Evolutionary conservation across 371 early-diverging fungal genomes (phyloP), one percentile per base, ranked within the genome.

Genomic region (Rhizopus stolonifer): DNA sequence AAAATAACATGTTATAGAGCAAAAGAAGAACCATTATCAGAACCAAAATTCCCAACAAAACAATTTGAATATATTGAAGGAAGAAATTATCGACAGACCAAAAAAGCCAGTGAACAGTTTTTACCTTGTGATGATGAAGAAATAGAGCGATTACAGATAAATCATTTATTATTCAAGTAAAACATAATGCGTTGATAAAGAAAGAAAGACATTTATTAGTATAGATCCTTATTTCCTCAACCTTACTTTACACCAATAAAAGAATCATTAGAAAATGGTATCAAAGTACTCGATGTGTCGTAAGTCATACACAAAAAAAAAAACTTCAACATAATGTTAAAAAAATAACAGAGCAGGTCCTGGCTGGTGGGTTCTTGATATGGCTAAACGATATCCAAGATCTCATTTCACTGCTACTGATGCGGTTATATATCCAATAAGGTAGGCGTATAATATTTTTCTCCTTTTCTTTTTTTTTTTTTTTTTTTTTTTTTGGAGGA

Each of bases 51-150:
- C 26, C 67, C 65, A 19, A 52, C 64, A 21, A 40, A 46, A 21
- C 52, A 58, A 8, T 65, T 56, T 43, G 70, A 73, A 18, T 66
- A 62, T 33, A 36, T 69, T 4, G 67, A 69, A 44, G 74, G 74
- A 9, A 48, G 74, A 9, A 60, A 67, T 22, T 72, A 61, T 42
- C 51, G 49, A 33, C 60, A 55, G 18, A 42, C 58, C 9, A 56
- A 50, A 13, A 49, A 39, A 15, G 49, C 52, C 10, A 59, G 50
- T 19, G 52, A 58, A 22, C 53, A 62, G 19, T 64, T 75, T 15
- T 46, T 75, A 46, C 75, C 75, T 22, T 69, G 67, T 38, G 75
- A 75, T 59, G 75, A 75, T 38, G 75, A 75, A 38, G 75, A 75
- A 55, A 56, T 62, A 34, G 75, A 75, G 39, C 54, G 75, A 13